Conservation (phyloP, 345 rosid genomes). For the Crucihimalaya himalaica region DNA sequence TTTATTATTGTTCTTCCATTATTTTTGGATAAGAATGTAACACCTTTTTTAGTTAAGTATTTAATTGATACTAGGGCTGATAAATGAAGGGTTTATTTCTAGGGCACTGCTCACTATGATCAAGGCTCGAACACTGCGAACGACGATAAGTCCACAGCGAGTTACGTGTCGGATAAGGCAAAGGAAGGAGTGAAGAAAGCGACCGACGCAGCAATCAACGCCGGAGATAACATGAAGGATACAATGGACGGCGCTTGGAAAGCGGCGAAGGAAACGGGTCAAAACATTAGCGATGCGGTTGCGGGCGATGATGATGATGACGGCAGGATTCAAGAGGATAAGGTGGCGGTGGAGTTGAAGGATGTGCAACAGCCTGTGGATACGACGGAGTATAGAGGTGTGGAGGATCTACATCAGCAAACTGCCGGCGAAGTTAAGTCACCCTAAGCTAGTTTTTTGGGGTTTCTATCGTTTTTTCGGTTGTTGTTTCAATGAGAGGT, state of each 20-base stretch:
- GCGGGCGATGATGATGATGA: conserved; percentile 10
- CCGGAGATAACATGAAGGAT: conserved; percentile 44
- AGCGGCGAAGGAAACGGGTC: conserved; percentile 42
- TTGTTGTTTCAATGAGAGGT: conserved; percentile 15
- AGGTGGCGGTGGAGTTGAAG: conserved; percentile 41
- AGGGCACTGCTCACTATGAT: conserved; percentile 16
- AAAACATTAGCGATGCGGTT: conserved; percentile 40
- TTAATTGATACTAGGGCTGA: not conserved
- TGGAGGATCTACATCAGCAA: conserved; percentile 45
- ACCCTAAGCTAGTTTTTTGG: conserved; percentile 6
- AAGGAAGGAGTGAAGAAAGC: conserved; percentile 52
- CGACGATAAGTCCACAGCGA: conserved; percentile 23
- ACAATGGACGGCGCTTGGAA: conserved; percentile 55
- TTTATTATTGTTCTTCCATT: no score
- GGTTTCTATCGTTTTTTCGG: not conserved
- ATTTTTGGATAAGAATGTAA: not conserved
- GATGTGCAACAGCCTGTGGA: conserved; percentile 49
- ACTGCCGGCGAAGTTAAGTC: conserved; percentile 36
- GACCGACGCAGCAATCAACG: conserved; percentile 36
- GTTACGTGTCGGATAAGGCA: conserved; percentile 44
- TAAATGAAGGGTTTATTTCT: not conserved
- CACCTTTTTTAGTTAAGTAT: not conserved
- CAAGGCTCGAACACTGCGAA: conserved; percentile 23
- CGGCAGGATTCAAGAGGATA: conserved; percentile 41
- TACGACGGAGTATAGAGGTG: conserved; percentile 51